Evolutionary conservation across 2,329 filamentous ascomycete genomes (phyloP).

Genomic region (Herpotrichia juniperi): DNA sequence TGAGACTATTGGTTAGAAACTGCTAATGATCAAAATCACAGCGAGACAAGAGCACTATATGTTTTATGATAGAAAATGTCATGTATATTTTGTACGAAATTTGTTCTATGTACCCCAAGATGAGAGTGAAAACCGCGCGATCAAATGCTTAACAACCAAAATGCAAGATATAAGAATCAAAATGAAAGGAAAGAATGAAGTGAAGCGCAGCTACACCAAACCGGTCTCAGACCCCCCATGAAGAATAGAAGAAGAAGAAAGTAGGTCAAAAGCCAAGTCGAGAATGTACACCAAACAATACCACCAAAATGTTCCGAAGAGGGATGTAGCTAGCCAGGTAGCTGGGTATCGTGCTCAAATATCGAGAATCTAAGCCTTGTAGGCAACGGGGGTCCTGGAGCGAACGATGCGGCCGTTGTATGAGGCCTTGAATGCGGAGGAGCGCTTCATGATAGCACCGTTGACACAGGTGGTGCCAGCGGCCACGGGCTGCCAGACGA

Average conservation of each 20-base stretch:
- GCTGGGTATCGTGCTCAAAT: background rate
- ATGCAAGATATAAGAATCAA: too few relatives aligned
- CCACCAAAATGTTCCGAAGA: background rate
- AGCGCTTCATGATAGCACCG: conserved; percentile 46
- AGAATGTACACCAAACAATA: conserved; percentile 7
- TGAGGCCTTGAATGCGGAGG: conserved; percentile 1
- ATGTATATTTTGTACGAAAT: background rate
- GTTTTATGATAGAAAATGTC: background rate
- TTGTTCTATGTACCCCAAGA: background rate
- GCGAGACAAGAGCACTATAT: background rate
- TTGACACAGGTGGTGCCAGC: conserved; percentile 52
- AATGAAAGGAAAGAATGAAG: background rate
- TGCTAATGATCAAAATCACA: too few relatives aligned
- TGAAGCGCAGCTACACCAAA: background rate
- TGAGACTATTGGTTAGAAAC: too few relatives aligned
- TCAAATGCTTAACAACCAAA: background rate
- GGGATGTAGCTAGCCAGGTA: background rate
- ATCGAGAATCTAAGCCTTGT: background rate
- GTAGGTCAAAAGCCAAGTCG: conserved; percentile 2
- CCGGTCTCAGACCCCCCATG: conserved; percentile 3
- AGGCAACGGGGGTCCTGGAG: conserved; percentile 15
- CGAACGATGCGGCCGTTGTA: conserved; percentile 40
- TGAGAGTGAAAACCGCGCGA: background rate
- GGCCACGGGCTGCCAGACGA: conserved; percentile 50
- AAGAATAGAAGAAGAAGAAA: background rate